phyloP scores from a whole-genome alignment of 2,329 filamentous ascomycete species.

The Verticillium tricorpus region DNA sequence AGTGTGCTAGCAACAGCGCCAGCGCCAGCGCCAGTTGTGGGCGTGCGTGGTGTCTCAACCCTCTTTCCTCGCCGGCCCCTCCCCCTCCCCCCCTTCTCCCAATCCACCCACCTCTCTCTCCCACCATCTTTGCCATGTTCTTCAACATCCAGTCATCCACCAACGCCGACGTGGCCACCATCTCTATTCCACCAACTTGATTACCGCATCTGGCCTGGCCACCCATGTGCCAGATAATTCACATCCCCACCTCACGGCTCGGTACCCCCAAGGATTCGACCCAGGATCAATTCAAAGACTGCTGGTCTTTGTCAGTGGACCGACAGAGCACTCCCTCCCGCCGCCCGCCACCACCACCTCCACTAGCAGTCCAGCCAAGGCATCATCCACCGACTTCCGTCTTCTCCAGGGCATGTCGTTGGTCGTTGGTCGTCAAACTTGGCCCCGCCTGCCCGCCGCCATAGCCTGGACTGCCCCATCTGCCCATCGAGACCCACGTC shows the following conservation, averaged over 20 bases:
- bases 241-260: not conserved
- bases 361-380: not conserved
- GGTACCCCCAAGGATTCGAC: not conserved
- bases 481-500: not conserved
- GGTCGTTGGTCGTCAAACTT: slow-evolving; percentile 1
- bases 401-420: slow-evolving; percentile 1
- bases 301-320: not conserved
- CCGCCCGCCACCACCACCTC: not conserved
- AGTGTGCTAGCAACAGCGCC: not conserved
- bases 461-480: slow-evolving; percentile 1
- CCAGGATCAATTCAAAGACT: not conserved
- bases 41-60: not conserved
- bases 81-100: too few relatives aligned
- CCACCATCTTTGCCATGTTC: not conserved
- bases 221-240: not conserved
- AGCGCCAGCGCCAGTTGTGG: not conserved
- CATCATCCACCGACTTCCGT: not conserved
- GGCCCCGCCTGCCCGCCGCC: not conserved
- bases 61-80: not conserved
- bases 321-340: not conserved
- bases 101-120: not conserved
- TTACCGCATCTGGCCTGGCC: not conserved
- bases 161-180: not conserved
- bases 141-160: not conserved
- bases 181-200: not conserved